phyloP scores from a whole-genome alignment of 163 green algal species.

The Coccomyxa subellipsoidea region DNA sequence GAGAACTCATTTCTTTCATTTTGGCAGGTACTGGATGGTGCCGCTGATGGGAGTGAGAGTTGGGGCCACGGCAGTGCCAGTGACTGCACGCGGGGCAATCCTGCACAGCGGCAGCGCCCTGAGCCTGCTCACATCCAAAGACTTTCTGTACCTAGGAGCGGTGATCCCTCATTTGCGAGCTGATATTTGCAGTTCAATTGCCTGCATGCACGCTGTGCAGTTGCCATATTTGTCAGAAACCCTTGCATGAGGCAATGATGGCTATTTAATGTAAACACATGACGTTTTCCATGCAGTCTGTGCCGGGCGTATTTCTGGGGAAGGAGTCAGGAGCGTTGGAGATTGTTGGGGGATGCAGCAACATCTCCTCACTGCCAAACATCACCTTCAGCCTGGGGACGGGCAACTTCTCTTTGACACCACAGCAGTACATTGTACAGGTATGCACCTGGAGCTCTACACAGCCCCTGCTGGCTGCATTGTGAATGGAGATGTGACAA shows the following conservation, averaged over 20 bases:
- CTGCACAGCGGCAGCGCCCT: not conserved
- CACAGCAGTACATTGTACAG: not conserved
- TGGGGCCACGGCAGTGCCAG: not conserved
- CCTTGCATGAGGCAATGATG: not conserved
- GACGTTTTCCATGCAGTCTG: not conserved
- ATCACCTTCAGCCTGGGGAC: not conserved
- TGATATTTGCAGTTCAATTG: not conserved
- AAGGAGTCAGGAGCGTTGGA: not conserved
- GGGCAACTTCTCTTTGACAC: not conserved
- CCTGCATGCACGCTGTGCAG: too few relatives aligned
- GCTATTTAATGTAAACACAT: not conserved
- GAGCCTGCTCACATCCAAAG: not conserved
- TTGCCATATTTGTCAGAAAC: too few relatives aligned
- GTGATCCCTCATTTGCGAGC: not conserved
- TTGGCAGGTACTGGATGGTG: conserved; percentile 9
- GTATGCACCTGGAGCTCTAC: not conserved
- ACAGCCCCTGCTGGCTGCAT: too few relatives aligned
- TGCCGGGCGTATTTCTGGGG: not conserved
- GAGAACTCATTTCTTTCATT: too few relatives aligned
- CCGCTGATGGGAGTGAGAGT: not conserved
- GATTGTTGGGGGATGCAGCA: not conserved
- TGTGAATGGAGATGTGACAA: too few relatives aligned
- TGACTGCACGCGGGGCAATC: not conserved
- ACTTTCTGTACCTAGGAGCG: not conserved
- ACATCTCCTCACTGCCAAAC: not conserved